Evolutionary conservation across 495 filamentous ascomycete species (phyloP).

Genomic region (Acidiella bohemica): DNA sequence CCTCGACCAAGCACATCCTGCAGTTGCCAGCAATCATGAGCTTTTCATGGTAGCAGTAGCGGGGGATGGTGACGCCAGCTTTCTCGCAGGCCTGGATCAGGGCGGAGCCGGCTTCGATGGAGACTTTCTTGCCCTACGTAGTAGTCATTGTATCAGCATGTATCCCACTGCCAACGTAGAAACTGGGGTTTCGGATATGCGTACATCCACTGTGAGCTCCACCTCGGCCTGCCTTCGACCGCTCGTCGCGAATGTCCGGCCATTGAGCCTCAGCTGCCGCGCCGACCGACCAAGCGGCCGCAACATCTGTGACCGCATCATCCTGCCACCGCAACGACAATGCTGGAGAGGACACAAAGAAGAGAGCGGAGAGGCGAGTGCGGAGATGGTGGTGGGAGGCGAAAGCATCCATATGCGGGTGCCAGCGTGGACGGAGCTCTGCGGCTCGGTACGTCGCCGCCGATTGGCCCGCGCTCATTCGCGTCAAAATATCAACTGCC

Average conservation of each 20-base stretch:
- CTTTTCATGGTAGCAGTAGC: constrained; percentile 99
- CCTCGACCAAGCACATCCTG: constrained; percentile 98
- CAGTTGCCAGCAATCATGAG: constrained; percentile 98
- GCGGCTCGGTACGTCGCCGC: neutral
- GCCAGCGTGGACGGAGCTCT: no score
- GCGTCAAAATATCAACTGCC: neutral
- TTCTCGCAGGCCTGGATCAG: constrained; percentile 99
- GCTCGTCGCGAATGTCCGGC: constrained; percentile 61
- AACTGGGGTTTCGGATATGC: constrained; percentile 22
- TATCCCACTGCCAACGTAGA: constrained; percentile 27
- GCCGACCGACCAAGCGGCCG: constrained; percentile 73
- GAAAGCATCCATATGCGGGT: constrained; percentile 13
- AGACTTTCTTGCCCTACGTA: constrained; percentile 83
- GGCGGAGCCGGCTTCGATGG: constrained; percentile 85
- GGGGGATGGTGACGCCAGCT: constrained; percentile 79
- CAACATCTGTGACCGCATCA: constrained; percentile 77
- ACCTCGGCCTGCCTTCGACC: constrained; percentile 67
- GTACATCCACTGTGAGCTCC: constrained; percentile 76
- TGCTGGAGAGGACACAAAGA: neutral
- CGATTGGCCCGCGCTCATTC: neutral
- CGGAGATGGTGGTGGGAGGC: neutral
- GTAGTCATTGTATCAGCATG: constrained; percentile 15
- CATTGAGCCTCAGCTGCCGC: constrained; percentile 47
- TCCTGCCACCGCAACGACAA: constrained; percentile 40
- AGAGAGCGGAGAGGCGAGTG: neutral